Evolutionary conservation across 352 stramenopile species (phyloP).

Genomic region (Aphanomyces invadans): DNA sequence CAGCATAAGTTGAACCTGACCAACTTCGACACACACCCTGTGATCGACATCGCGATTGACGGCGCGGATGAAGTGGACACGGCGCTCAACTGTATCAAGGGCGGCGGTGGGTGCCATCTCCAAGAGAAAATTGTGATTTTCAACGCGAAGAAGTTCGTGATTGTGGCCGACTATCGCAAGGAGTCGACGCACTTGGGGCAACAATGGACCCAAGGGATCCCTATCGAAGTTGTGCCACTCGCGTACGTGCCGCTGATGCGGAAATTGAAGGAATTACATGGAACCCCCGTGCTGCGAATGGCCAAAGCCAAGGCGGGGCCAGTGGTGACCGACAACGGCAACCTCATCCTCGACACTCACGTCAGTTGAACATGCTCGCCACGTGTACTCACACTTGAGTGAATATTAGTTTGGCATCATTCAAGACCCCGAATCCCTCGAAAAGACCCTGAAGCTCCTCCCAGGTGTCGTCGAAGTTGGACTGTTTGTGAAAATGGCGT

Average conservation of each 20-base stretch:
- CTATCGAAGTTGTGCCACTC: constrained; percentile 96
- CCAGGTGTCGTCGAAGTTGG: constrained; percentile 84
- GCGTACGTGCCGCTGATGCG: constrained; percentile 93
- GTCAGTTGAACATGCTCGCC: constrained; percentile 9
- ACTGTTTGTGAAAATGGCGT: constrained; percentile 82
- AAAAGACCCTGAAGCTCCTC: constrained; percentile 65
- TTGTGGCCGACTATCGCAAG: constrained; percentile 94
- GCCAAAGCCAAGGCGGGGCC: constrained; percentile 90
- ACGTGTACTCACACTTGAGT: neutral
- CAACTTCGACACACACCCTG: constrained; percentile 69
- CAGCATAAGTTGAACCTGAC: constrained; percentile 70
- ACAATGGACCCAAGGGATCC: constrained; percentile 86
- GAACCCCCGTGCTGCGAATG: constrained; percentile 65
- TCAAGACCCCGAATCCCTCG: constrained; percentile 51
- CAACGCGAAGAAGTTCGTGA: constrained; percentile 96
- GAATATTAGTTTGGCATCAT: constrained; percentile 57
- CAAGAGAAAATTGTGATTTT: constrained; percentile 92
- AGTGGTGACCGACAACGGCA: constrained; percentile 96
- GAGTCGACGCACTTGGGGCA: constrained; percentile 80
- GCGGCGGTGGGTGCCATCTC: constrained; percentile 92
- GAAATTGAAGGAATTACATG: constrained; percentile 45
- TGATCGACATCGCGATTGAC: constrained; percentile 98
- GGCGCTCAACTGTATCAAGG: constrained; percentile 98
- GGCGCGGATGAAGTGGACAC: constrained; percentile 96
- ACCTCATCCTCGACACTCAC: constrained; percentile 86